Conservation (phyloP, 768 basidiomycete genomes). For the button mushroom (Agaricus bisporus) region DNA sequence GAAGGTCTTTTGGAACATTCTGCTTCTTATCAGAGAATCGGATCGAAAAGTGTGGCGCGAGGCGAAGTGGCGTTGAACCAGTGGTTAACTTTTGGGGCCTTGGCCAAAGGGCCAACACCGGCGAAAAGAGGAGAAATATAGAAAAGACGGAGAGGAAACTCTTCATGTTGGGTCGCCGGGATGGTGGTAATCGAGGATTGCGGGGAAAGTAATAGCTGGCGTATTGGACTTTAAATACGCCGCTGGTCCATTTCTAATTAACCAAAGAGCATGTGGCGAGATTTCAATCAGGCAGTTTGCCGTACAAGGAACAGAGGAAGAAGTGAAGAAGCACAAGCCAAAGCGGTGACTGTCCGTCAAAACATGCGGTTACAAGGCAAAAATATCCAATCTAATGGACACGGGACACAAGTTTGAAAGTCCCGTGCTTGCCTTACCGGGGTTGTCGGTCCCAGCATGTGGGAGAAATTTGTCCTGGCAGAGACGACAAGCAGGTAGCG, state of each 20-base stretch:
- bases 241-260: background rate
- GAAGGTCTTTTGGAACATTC: constrained; percentile 47
- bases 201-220: background rate
- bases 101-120: constrained; percentile 35
- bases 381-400: too few species aligned
- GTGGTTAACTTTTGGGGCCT: constrained; percentile 41
- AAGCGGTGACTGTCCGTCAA: too few species aligned
- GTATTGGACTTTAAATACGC: background rate
- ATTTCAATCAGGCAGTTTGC: background rate
- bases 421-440: too few species aligned
- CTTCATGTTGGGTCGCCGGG: background rate
- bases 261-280: background rate
- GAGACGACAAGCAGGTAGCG: too few species aligned
- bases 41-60: constrained; percentile 49
- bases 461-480: too few species aligned
- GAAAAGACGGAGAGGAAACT: constrained; percentile 2
- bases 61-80: constrained; percentile 35
- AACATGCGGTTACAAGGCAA: too few species aligned
- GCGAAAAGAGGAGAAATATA: constrained; percentile 5
- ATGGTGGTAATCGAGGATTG: background rate
- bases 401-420: too few species aligned
- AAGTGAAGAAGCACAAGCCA: background rate
- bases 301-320: background rate
- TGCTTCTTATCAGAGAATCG: constrained; percentile 20
- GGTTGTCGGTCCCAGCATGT: too few species aligned